Evolutionary conservation across 257 asterid species (phyloP), one percentile per base, ranked within the genome.

Genomic region (Ligustrum vulgare): DNA sequence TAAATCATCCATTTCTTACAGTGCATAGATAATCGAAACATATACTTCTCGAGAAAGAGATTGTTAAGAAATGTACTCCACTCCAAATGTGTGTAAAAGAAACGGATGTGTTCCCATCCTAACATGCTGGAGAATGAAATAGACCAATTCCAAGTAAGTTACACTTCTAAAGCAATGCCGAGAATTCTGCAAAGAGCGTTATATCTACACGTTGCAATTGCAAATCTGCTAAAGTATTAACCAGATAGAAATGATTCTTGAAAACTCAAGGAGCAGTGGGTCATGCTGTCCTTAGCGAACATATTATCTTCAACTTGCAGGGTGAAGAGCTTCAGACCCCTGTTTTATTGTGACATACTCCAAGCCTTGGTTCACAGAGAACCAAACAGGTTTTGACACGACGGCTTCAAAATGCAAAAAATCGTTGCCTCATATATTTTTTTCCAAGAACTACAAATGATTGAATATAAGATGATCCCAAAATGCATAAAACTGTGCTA

Each of bases 1-100:
- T 67, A 84, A 25, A 75, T 86, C 87, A 69, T 89, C 94, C 96
- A 91, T 91, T 71, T 72, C 71, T 9, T 5, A 54, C 67, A 22
- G 25, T 4, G 20, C 12, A 39, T 9, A 68, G 71, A 47, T 71
- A 39, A 66, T 32, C 28, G 22, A 5, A 35, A 4, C 11, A 11
- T 8, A 15, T 18, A 5, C 60, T 31, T 58, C 10, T 60, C 34
- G 56, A 76, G 58, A 49, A 6, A 31, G 37, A 56, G 13, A 5
- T 18, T n/a, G 54, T 69, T 37, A 0, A 9, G 12, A 22, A 23
- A 6, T 32, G 25, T 70, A 18, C 51, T 18, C 23, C 16, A 36
- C 36, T 28, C 31, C 31, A 35, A 12, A 25, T 22, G 15, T 45
- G 66, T 60, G 37, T 9, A 5, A 39, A 43, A 54, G 13, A 54